A percentile compares a stretch with the other conserved stretches of the same genome.
Evolutionary conservation across 306 rosid genomes (phyloP).

Genomic region (Elaeagnus macrophylla): DNA sequence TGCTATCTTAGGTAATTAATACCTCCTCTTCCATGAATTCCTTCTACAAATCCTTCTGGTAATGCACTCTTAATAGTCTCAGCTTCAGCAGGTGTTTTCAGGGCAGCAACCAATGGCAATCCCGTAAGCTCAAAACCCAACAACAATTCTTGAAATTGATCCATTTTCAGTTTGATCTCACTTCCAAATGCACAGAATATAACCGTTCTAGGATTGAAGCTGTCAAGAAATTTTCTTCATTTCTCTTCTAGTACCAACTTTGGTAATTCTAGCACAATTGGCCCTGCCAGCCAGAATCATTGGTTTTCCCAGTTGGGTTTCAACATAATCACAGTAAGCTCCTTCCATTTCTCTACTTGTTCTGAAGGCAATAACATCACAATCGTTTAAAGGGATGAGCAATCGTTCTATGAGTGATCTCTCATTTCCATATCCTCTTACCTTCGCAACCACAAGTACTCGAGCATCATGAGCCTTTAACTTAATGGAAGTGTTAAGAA

Average conservation of each 20-base stretch:
- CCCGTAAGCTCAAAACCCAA: conserved; percentile 61
- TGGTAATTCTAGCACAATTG: conserved; percentile 30
- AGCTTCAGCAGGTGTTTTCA: conserved; percentile 43
- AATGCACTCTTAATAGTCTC: conserved; percentile 37
- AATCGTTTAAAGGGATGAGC: conserved; percentile 7
- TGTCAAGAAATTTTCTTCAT: conserved; percentile 44
- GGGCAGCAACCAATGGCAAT: conserved; percentile 41
- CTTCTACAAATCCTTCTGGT: conserved; percentile 46
- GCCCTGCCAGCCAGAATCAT: conserved; percentile 55
- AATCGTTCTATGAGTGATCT: conserved; percentile 23
- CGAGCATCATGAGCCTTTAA: conserved; percentile 33
- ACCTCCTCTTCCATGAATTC: conserved; percentile 49
- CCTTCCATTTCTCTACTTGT: conserved; percentile 57
- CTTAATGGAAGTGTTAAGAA: conserved; percentile 39
- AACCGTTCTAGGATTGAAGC: conserved; percentile 32
- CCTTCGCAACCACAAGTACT: neutral
- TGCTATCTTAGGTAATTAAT: too few relatives aligned
- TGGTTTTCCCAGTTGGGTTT: conserved; percentile 27
- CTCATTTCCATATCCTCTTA: conserved; percentile 23
- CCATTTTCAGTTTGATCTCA: conserved; percentile 30
- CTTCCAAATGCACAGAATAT: conserved; percentile 63
- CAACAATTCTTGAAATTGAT: conserved; percentile 42
- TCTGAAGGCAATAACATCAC: conserved; percentile 46
- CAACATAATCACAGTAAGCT: conserved; percentile 31
- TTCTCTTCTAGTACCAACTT: conserved; percentile 26